Base-by-base conservation (phyloP, 2,329 filamentous ascomycete genomes). In the Pseudophaeomoniella oleicola region DNA sequence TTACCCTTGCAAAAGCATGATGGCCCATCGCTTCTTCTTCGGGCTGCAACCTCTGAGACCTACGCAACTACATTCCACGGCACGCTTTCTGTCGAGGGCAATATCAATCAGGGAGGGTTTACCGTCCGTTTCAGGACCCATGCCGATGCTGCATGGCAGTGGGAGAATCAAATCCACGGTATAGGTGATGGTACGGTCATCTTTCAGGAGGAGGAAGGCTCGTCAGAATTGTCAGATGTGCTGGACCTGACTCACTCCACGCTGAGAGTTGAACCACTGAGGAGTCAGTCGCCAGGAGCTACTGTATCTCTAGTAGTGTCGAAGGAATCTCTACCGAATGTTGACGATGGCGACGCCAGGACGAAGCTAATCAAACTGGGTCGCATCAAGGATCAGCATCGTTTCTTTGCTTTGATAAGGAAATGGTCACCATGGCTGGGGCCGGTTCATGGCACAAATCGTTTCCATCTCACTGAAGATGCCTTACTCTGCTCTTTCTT, bases 361-460 rank as follows among this genome's bases (percentile, higher is more conserved):
- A 15, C 45, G 9, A 58, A 69, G 14, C 71, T 66, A 1, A 64
- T 73, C 29, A 43, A 44, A 5, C 40, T 47, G 2, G 47, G 47
- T 27, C 43, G 44, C 3, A 37, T 46, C 53, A 64, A 64, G 70
- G 0, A 66, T 68, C 37, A 72, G 35, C 69, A 70, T 50, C 78
- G 81, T 46, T 93, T 85, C 75, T 88, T 94, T 53, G 75, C 83
- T 5, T 59, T 94, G 10, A 77, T 92, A 4, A 75, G 86, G 13
- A 64, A 83, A 3, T 90, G 78, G 75, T 71, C 70, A 19, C 80
- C 86, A 1, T 96, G 88, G 88, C 12, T 48, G 31, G 84, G 81
- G 5, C 88, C 88, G n/a, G 68, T 85, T 29, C 87, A 94, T 53
- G 87, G 87, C 10, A 75, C 71, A 42, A 57, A 63, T 3, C 60